Percentiles rank a stretch among this genome's conserved stretches.
Conservation (phyloP, 352 stramenopile genomes). For the Phytophthora citricola region DNA sequence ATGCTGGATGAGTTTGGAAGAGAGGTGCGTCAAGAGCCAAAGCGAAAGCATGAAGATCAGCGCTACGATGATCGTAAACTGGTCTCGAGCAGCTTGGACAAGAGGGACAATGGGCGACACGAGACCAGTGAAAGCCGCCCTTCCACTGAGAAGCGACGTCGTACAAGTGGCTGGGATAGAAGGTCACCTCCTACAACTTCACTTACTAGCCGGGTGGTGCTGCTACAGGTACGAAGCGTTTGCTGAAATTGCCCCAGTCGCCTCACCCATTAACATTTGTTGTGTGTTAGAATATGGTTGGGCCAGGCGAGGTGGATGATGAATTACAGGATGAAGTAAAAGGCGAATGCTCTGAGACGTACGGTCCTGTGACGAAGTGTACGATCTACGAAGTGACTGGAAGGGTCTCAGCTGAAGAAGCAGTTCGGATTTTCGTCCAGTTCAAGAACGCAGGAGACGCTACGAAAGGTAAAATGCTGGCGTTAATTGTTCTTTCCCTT, state of each 20-base stretch:
- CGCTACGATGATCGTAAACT: slow-evolving; percentile 5
- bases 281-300: slow-evolving; percentile 90
- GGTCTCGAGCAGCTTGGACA: slow-evolving; percentile 7
- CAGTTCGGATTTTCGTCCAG: slow-evolving; percentile 91
- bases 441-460: slow-evolving; percentile 75
- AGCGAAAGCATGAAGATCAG: slow-evolving; percentile 20
- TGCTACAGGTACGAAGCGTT: slow-evolving; percentile 37
- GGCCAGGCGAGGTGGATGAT: slow-evolving; percentile 88
- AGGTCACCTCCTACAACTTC: slow-evolving; percentile 4
- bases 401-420: slow-evolving; percentile 64
- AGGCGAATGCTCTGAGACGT: slow-evolving; percentile 86
- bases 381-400: slow-evolving; percentile 74
- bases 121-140: not conserved
- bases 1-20: slow-evolving; percentile 41
- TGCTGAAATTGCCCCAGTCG: not conserved
- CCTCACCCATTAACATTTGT: too few relatives aligned
- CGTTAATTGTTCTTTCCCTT: not conserved
- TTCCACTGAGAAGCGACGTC: slow-evolving; percentile 30
- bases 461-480: slow-evolving; percentile 67
- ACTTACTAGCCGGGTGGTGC: slow-evolving; percentile 36
- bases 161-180: slow-evolving; percentile 39
- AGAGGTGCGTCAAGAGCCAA: slow-evolving; percentile 32
- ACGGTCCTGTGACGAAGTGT: slow-evolving; percentile 82
- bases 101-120: not conserved
- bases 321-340: slow-evolving; percentile 89